Conservation (phyloP, 257 asterid species). For the Schizonepeta tenuifolia region DNA sequence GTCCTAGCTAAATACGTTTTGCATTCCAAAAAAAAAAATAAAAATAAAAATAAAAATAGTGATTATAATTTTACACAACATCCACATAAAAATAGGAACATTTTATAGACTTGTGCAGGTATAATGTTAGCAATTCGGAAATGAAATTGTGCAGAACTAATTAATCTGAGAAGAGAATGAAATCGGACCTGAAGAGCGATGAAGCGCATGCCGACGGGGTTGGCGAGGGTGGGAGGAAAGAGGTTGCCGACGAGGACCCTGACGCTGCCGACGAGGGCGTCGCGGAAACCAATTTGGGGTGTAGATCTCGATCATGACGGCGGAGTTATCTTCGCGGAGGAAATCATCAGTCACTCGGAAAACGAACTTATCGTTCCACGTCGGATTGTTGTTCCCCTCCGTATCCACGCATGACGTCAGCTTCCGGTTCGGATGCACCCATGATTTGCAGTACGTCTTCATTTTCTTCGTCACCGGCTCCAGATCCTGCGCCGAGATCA, state of each 20-base stretch:
- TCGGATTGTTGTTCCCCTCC: constrained; percentile 66
- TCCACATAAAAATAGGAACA: too few species aligned
- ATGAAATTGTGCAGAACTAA: neutral
- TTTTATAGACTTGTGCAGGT: too few species aligned
- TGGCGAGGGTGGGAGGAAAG: constrained; percentile 49
- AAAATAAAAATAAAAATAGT: too few species aligned
- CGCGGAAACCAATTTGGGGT: constrained; percentile 58
- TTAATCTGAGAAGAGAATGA: neutral
- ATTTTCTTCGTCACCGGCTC: constrained; percentile 65
- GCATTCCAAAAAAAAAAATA: too few species aligned
- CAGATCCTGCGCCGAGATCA: constrained; percentile 85
- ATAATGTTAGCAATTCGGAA: too few species aligned
- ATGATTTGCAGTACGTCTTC: constrained; percentile 76
- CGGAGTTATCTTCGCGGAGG: constrained; percentile 60
- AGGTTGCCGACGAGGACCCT: constrained; percentile 78
- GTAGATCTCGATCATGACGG: constrained; percentile 70
- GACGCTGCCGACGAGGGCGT: constrained; percentile 64
- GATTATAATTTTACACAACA: too few species aligned
- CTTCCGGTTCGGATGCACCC: constrained; percentile 72
- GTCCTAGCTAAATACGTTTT: too few species aligned
- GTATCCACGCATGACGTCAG: constrained; percentile 57
- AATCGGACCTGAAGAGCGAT: constrained; percentile 81
- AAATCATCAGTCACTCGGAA: constrained; percentile 82
- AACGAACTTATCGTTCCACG: constrained; percentile 94
- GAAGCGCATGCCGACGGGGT: constrained; percentile 67